A percentile compares a stretch with the other conserved stretches of the same genome.
phyloP scores from a whole-genome alignment of 306 rosid genomes.

The Quercus rubra region DNA sequence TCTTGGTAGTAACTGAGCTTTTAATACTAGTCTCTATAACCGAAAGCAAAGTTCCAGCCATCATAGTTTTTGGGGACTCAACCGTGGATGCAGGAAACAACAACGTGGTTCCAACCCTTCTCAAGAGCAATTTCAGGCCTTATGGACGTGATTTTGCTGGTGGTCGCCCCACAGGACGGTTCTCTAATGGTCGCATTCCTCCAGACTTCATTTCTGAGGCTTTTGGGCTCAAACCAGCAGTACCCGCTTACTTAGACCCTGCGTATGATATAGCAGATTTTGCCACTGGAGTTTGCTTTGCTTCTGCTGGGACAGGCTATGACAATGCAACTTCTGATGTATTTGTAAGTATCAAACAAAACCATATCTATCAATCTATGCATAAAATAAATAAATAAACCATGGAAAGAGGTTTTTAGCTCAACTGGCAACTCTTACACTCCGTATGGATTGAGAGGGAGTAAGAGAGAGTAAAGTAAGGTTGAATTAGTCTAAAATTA shows the following conservation, averaged over 20 bases:
- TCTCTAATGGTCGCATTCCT: slow-evolving; percentile 44
- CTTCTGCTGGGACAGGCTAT: slow-evolving; percentile 60
- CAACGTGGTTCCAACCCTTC: slow-evolving; percentile 28
- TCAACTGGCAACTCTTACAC: no score
- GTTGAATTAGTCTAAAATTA: no score
- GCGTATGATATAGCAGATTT: slow-evolving; percentile 36
- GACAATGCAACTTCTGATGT: slow-evolving; percentile 48
- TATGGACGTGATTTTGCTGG: slow-evolving; percentile 46
- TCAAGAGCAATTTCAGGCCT: slow-evolving; percentile 47
- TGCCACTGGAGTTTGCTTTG: slow-evolving; percentile 53
- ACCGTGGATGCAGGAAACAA: slow-evolving; percentile 53
- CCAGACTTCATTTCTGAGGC: slow-evolving; percentile 42
- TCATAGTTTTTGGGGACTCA: slow-evolving; percentile 54
- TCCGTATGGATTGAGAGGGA: no score
- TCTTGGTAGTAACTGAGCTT: slow-evolving; percentile 2
- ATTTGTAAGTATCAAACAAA: slow-evolving; percentile 21
- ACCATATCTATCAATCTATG: neutral
- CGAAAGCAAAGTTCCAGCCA: slow-evolving; percentile 35
- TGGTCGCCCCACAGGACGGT: slow-evolving; percentile 44
- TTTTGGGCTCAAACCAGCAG: slow-evolving; percentile 34
- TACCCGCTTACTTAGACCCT: slow-evolving; percentile 53
- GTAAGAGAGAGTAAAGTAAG: no score
- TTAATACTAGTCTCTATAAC: slow-evolving; percentile 4
- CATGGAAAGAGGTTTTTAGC: no score
- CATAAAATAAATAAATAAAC: neutral